Conservation (phyloP, 345 rosid species). For the Citropsis articulata region DNA sequence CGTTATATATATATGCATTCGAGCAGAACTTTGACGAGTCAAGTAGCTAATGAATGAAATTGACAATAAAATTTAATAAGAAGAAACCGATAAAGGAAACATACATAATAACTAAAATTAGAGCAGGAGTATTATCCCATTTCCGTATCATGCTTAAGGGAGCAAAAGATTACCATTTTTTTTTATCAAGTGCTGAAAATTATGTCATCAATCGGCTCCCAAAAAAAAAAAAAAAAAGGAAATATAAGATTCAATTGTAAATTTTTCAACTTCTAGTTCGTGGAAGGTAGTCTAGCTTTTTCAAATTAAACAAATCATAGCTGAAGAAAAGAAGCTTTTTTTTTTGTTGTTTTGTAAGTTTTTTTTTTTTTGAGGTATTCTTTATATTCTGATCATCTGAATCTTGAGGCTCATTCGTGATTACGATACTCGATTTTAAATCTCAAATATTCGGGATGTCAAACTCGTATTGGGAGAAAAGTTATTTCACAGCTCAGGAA, state of each 20-base stretch:
- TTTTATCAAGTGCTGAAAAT: too few relatives aligned
- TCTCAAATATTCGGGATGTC: too few relatives aligned
- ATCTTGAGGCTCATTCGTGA: too few relatives aligned
- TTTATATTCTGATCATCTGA: too few relatives aligned
- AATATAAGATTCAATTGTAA: not conserved
- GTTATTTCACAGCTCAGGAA: too few relatives aligned
- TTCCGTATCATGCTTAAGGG: not conserved
- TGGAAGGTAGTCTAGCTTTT: slow-evolving; percentile 4
- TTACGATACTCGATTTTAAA: too few relatives aligned
- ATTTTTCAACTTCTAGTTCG: not conserved
- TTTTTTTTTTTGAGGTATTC: too few relatives aligned
- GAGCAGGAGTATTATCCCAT: not conserved
- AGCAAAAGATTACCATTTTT: not conserved
- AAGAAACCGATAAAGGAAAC: not conserved
- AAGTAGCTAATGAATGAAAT: not conserved
- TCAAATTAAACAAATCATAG: slow-evolving; percentile 12
- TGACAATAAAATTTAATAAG: not conserved
- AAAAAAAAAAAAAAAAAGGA: not conserved
- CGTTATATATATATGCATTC: not conserved
- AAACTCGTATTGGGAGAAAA: too few relatives aligned
- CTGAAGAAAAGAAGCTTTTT: not conserved
- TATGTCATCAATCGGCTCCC: not conserved
- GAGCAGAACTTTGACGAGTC: slow-evolving; percentile 17
- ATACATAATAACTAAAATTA: not conserved
- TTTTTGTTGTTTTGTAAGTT: not conserved